Evolutionary conservation across 306 rosid species (phyloP).

Genomic region (Dryas alaskensis): DNA sequence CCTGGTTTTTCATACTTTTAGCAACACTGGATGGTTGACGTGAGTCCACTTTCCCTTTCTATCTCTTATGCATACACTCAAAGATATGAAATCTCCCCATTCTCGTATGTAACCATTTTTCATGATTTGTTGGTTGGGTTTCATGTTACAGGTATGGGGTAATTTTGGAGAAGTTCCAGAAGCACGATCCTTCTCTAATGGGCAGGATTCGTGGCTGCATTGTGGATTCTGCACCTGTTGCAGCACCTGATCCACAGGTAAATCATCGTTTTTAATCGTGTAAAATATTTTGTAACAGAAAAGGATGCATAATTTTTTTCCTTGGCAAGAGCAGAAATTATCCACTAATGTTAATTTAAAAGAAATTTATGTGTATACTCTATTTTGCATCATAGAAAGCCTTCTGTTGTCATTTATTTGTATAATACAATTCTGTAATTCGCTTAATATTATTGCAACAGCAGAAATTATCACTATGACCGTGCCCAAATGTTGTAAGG

Average conservation of each 20-base stretch:
- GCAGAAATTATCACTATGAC: background rate
- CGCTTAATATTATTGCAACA: background rate
- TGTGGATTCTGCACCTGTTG: slow-evolving; percentile 99
- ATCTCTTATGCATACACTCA: background rate
- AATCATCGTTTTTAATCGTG: background rate
- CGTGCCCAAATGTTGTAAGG: background rate
- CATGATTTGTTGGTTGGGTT: slow-evolving; percentile 19
- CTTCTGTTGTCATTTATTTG: background rate
- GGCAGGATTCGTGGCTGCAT: slow-evolving; percentile 83
- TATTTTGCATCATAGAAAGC: background rate
- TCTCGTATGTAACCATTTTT: slow-evolving; percentile 6
- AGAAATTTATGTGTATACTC: background rate
- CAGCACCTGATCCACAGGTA: slow-evolving; percentile 87
- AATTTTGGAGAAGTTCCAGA: slow-evolving; percentile 69
- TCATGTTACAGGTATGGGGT: slow-evolving; percentile 69
- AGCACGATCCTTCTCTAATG: slow-evolving; percentile 52
- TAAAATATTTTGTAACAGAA: too few species aligned
- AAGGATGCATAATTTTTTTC: too few species aligned
- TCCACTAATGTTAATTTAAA: background rate
- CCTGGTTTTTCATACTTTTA: slow-evolving; percentile 88
- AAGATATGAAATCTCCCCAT: slow-evolving; percentile 3
- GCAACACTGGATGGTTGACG: slow-evolving; percentile 99
- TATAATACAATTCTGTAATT: background rate
- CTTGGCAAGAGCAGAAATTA: background rate
- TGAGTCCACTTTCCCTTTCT: slow-evolving; percentile 32